Base-by-base conservation (phyloP, 148 eudicot genomes). In the Drosera capensis region DNA sequence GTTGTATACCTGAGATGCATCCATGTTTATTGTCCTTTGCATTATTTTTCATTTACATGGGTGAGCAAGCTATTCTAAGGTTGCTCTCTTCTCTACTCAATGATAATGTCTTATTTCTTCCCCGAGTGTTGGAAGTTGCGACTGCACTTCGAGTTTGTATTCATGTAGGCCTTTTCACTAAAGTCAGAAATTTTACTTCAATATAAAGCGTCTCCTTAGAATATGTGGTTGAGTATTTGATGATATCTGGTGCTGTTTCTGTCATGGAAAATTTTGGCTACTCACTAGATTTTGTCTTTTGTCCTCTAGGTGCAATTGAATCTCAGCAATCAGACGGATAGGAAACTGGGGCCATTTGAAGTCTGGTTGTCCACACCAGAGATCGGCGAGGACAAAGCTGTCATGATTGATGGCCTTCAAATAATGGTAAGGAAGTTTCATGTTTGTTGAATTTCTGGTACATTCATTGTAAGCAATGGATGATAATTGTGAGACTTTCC, bases 321-420 rank as follows among this genome's bases (percentile, higher is more conserved):
- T 57, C 85, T 90, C 62, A 59, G 55, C 39, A 90, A 90, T 67
- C 83, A 73, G 72, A 84, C 93, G 16, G 99, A 78, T 25, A 71
- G 80, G 64, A 57, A 72, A 41, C 39, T 84, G 56, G 99, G 99
- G 20, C 99, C 99, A 15, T 90, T 90, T 59, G 84, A 80, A 63
- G 75, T 75, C 45, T 78, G 80, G 87, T 55, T 84, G 53, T 69
- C 84, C 14, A 78, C 71, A 56, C 50, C 56, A 51, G 99, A 76
- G 68, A 56, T 59, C 40, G 54, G 57, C 49, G 84, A 76, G 40
- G 95, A 78, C 58, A 80, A 74, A 55, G 82, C 72, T 23, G 74
- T 84, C 41, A 74, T 80, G 92, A 71, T 90, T 54, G 84, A 78
- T 64, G 95, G 99, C 54, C 74, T 84, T 8, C 99, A 78, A 52